Base-by-base conservation (phyloP, 768 basidiomycete species). In the Mycena epipterygia region DNA sequence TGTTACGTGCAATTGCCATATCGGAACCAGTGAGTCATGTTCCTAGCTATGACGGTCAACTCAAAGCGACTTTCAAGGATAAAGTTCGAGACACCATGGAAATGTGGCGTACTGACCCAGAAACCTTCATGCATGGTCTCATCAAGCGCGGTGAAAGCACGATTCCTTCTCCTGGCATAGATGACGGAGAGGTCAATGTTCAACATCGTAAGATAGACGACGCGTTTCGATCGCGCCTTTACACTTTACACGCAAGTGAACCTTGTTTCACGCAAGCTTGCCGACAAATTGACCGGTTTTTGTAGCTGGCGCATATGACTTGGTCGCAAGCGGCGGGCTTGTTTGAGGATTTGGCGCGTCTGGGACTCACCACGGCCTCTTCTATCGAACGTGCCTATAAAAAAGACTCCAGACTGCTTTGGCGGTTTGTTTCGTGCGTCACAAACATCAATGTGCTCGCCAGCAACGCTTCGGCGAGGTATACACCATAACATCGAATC, bases 311-410 rank as follows among this genome's bases (percentile, higher is more conserved):
- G 5, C 46, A 27, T 48, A 48, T 48, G 46, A 48, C 42, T 19
- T 62, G 67, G 59, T 25, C n/a, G n/a, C 21, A 53, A 39, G 67
- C 67, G 12, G 60, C 67, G 9, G 17, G 17, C 6, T n/a, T 68
- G 17, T 63, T 62, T 39, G 60, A 68, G 21, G 16, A 69, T 30
- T 52, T 69, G 3, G 68, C 61, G 16, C 19, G 33, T 9, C 19
- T 12, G 32, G 62, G 42, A 5, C 39, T 69, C 12, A 32, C 23
- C 32, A 69, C 67, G 5, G 37, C 49, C 19, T 44, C 62, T 29
- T 48, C 62, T 23, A 56, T 64, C n/a, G 68, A 69, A 32, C 68
- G 68, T 23, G 68, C 68, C 3, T 69, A 69, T 39, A 25, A 55
- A 42, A 4, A 44, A 23, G 68, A 69, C 27, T 19, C 42, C 14